Conservation (phyloP, 805 yeast genomes). For the Pichia thaimueangensis region DNA sequence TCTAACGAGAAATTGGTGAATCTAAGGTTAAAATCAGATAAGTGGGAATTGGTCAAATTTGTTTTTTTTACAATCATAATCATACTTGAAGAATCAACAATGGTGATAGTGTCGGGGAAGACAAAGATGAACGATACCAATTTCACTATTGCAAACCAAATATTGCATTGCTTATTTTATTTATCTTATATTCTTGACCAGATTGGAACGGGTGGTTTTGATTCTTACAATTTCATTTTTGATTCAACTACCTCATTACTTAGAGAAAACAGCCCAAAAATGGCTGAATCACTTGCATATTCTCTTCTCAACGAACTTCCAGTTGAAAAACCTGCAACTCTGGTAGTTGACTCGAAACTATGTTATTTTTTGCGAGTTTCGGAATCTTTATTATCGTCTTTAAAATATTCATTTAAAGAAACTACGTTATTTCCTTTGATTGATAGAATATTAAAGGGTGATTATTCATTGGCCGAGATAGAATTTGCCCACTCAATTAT, state of each 20-base stretch:
- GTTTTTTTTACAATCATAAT: slow-evolving; percentile 43
- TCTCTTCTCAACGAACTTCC: slow-evolving; percentile 13
- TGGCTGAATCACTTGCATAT: slow-evolving; percentile 22
- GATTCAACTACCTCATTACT: slow-evolving; percentile 26
- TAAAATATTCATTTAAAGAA: slow-evolving; percentile 31
- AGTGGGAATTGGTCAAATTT: slow-evolving; percentile 24
- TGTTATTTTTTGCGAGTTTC: slow-evolving; percentile 41
- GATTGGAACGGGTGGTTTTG: slow-evolving; percentile 61
- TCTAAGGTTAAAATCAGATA: slow-evolving; percentile 6
- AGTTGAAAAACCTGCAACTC: slow-evolving; percentile 23
- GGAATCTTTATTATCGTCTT: slow-evolving; percentile 36
- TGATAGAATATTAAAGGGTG: slow-evolving; percentile 19
- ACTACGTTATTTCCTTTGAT: slow-evolving; percentile 22
- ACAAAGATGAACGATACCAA: slow-evolving; percentile 2
- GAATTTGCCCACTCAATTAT: slow-evolving; percentile 65
- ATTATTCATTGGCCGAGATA: slow-evolving; percentile 27
- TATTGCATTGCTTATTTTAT: slow-evolving; percentile 34
- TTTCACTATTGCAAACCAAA: slow-evolving; percentile 14
- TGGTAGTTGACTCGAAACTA: slow-evolving; percentile 34
- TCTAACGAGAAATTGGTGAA: background rate
- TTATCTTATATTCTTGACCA: slow-evolving; percentile 42
- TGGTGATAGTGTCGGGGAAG: slow-evolving; percentile 24
- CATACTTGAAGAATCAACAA: slow-evolving; percentile 42
- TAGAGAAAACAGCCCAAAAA: slow-evolving; percentile 22
- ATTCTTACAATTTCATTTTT: slow-evolving; percentile 55